Evolutionary conservation across 108 stramenopile species (phyloP).

Genomic region (Aurantiochytrium sp.): DNA sequence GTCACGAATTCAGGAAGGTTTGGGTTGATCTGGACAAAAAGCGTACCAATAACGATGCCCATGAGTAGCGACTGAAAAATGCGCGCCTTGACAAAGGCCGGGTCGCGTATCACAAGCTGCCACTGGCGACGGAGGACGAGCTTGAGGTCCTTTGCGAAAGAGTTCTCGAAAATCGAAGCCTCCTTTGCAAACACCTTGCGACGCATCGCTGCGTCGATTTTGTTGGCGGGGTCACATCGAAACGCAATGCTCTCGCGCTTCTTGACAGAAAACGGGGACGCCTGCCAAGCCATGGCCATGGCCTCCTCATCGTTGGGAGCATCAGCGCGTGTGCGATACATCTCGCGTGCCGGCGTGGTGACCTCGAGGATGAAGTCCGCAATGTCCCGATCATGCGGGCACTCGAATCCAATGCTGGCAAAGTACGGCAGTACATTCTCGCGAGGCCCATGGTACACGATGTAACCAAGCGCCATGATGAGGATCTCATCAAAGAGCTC

Average conservation of each 20-base stretch:
- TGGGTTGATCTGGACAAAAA: neutral
- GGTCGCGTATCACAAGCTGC: neutral
- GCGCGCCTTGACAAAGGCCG: neutral
- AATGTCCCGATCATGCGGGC: constrained; percentile 64
- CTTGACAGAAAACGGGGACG: neutral
- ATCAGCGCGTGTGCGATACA: neutral
- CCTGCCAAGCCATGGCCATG: neutral
- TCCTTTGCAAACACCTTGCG: constrained; percentile 3
- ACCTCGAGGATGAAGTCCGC: constrained; percentile 61
- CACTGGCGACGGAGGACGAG: neutral
- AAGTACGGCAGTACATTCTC: constrained; percentile 59
- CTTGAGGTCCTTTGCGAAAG: neutral
- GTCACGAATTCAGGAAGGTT: neutral
- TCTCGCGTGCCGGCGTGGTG: neutral
- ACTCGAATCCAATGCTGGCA: constrained; percentile 50
- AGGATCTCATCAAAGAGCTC: constrained; percentile 81
- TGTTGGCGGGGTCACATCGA: neutral
- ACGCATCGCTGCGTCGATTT: neutral
- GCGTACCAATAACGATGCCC: constrained; percentile 4
- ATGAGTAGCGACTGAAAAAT: neutral
- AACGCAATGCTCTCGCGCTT: neutral
- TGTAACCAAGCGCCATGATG: constrained; percentile 63
- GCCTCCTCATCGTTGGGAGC: neutral
- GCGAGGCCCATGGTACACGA: constrained; percentile 71
- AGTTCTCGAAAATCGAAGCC: constrained; percentile 32